phyloP scores from a whole-genome alignment of 164 flowering plant genomes.

The Piper betle region DNA sequence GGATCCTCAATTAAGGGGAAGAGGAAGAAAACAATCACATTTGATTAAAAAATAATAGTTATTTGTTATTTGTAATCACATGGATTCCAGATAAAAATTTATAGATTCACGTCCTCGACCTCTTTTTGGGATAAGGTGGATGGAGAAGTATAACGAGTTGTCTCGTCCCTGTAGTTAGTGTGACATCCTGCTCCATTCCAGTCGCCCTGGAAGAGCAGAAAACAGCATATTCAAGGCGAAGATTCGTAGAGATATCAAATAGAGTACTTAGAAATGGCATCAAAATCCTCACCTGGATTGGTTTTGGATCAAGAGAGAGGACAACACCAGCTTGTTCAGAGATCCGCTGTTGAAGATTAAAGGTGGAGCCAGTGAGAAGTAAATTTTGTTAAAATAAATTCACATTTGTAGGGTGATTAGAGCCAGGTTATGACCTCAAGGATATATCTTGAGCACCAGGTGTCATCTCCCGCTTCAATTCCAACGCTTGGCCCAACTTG shows the following conservation, averaged over 20 bases:
- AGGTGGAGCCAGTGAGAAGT: background rate
- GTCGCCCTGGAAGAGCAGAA: slow-evolving; percentile 49
- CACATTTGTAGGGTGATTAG: background rate
- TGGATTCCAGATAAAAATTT: too few relatives aligned
- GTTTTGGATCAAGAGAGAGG: slow-evolving; percentile 92
- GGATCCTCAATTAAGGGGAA: too few relatives aligned
- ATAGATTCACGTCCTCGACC: too few relatives aligned
- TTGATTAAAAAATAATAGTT: too few relatives aligned
- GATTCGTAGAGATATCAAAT: background rate
- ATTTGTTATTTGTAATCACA: too few relatives aligned
- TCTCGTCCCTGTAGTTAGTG: slow-evolving; percentile 74
- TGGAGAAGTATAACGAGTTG: background rate
- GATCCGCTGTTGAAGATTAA: slow-evolving; percentile 47
- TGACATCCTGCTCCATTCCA: slow-evolving; percentile 99
- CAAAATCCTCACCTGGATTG: slow-evolving; percentile 57
- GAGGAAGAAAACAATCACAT: too few relatives aligned
- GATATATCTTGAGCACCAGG: slow-evolving; percentile 86
- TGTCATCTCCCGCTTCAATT: slow-evolving; percentile 90
- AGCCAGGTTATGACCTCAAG: slow-evolving; percentile 54
- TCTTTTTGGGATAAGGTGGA: too few relatives aligned
- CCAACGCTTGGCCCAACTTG: slow-evolving; percentile 99
- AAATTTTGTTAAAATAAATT: background rate
- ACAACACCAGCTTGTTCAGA: slow-evolving; percentile 99
- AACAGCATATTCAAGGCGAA: background rate
- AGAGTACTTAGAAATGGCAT: background rate